A percentile compares a stretch with the other conserved stretches of the same genome.
These are phyloP conservation scores for Cubamyces sp. DNA, from an alignment of 768 basidiomycete genomes.

Conservation along the genomic window DNA sequence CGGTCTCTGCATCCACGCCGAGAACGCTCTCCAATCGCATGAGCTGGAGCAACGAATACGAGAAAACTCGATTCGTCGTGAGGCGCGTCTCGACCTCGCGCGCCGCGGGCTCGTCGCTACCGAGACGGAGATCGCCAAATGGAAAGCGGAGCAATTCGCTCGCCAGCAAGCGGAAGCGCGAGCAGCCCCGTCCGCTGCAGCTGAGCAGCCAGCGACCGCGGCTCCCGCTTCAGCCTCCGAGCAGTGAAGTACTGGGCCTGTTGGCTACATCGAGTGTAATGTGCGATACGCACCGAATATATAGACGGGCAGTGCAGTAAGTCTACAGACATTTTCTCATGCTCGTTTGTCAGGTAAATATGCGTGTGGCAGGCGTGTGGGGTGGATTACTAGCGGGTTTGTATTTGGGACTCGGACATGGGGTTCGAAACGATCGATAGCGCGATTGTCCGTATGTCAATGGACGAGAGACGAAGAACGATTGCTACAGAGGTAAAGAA, in stretches of 20 bases:
- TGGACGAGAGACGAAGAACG: not conserved
- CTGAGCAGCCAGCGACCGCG: not conserved
- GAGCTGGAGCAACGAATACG: slow-evolving; percentile 66
- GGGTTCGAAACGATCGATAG: slow-evolving; percentile 14
- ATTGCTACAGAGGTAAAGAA: slow-evolving; percentile 14
- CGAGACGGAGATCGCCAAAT: slow-evolving; percentile 82
- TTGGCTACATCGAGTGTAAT: not conserved
- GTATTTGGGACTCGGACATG: too few relatives aligned
- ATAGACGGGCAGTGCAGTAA: slow-evolving; percentile 14
- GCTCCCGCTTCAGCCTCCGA: not conserved
- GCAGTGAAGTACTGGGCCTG: not conserved
- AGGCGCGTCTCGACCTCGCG: slow-evolving; percentile 77
- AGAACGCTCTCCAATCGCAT: slow-evolving; percentile 72
- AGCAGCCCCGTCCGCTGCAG: not conserved
- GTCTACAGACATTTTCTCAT: slow-evolving; percentile 6
- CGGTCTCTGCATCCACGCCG: slow-evolving; percentile 77
- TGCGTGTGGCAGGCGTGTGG: slow-evolving; percentile 2
- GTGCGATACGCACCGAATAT: not conserved
- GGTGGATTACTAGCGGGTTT: not conserved
- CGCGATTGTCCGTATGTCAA: slow-evolving; percentile 14
- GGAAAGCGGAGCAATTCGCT: slow-evolving; percentile 54
- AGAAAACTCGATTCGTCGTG: slow-evolving; percentile 70
- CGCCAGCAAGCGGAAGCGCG: slow-evolving; percentile 4
- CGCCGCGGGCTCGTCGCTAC: slow-evolving; percentile 77
- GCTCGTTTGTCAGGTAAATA: not conserved